Evolutionary conservation across 257 asterid genomes (phyloP), one percentile per base, ranked within the genome.

Genomic region (Dorcoceras hygrometricum): DNA sequence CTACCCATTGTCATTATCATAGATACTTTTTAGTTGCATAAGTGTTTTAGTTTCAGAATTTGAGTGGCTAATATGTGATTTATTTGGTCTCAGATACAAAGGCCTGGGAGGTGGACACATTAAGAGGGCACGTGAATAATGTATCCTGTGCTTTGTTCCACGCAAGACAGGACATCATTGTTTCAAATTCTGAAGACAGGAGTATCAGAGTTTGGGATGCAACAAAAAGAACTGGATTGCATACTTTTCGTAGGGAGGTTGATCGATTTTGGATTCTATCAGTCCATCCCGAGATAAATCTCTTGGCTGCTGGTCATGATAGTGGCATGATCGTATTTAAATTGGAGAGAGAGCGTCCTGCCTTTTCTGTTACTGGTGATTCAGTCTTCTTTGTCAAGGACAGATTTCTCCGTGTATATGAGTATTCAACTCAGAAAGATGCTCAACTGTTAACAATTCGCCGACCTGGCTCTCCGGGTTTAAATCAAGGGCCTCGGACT

Each of bases 31-130:
- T 74, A 57, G 53, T 63, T 11, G 1, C 76, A 23, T 28, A 67
- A 66, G 46, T 29, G 56, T 62, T 31, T 32, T 20, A 46, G 23
- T 55, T 62, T 43, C 64, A 43, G 12, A 71, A 54, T 18, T n/a
- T 27, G 23, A 36, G 3, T 16, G 48, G 23, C 34, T 55, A 32
- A 74, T 61, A 23, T 64, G 56, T 68, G 26, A 31, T 63, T 55
- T 55, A 18, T 75, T 57, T 68, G 34, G 66, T 66, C 43, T 65
- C 89, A 94, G 97, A 94, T 80, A 88, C 99, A 14, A 94, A 90
- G 87, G 99, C 99, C 69, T 94, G 99, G 99, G 99, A 94, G 78
- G 97, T 94, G 79, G 99, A 94, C 83, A 94, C 96, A 0, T 69
- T 94, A 89, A 88, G 99, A 79, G 97, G 97, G 66, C 99, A 90